phyloP scores from a whole-genome alignment of 2,329 filamentous ascomycete genomes.

The Zarea fungicola region DNA sequence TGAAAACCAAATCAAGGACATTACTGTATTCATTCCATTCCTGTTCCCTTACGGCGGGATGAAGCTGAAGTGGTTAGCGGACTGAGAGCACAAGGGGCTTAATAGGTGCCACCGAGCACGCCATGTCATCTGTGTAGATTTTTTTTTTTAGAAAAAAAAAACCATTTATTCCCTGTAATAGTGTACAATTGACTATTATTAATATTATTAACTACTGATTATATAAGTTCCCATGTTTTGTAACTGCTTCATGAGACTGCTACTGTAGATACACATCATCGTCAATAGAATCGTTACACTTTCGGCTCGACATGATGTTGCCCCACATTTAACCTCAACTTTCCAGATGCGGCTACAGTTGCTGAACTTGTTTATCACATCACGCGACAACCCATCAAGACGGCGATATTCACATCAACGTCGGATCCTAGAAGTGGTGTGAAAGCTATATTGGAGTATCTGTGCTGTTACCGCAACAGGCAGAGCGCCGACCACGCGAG shows the following conservation, averaged over 20 bases:
- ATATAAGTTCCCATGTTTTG: too few species aligned
- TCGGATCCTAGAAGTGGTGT: not conserved
- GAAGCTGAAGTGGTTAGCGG: too few species aligned
- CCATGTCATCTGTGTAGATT: too few species aligned
- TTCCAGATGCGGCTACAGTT: not conserved
- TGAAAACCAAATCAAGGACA: not conserved
- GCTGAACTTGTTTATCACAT: constrained; percentile 2
- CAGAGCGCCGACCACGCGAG: not conserved
- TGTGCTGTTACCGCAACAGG: not conserved
- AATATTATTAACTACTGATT: too few species aligned
- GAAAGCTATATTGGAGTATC: not conserved
- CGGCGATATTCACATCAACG: not conserved
- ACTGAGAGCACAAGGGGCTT: too few species aligned
- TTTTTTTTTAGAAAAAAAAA: too few species aligned
- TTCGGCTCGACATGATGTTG: too few species aligned
- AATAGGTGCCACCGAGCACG: too few species aligned
- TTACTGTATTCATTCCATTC: not conserved
- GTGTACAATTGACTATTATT: too few species aligned
- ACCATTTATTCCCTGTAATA: too few species aligned
- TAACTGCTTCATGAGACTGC: not conserved
- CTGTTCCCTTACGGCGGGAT: too few species aligned
- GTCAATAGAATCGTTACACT: too few species aligned
- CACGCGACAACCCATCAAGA: not conserved
- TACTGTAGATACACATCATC: not conserved
- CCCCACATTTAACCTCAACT: constrained; percentile 4